Conservation (phyloP, 495 filamentous ascomycete species). For the Neurospora sp. region DNA sequence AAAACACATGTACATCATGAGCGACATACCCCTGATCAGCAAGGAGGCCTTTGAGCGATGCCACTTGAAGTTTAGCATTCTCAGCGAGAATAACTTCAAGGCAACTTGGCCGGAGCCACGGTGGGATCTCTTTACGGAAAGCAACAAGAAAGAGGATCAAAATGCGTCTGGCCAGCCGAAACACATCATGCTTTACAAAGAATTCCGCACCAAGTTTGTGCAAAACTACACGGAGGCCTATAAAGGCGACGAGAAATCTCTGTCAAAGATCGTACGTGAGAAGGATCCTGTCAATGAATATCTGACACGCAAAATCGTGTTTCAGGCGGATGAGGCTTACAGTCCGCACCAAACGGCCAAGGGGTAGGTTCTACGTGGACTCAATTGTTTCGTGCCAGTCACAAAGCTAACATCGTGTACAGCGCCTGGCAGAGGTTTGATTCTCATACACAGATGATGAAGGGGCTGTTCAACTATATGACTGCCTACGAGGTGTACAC, state of each 20-base stretch:
- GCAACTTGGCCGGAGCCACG: not conserved
- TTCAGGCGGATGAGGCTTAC: slow-evolving; percentile 38
- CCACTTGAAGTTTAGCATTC: slow-evolving; percentile 42
- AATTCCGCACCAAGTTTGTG: slow-evolving; percentile 12
- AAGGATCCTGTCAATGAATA: slow-evolving; percentile 22
- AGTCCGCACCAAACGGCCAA: slow-evolving; percentile 24
- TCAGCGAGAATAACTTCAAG: slow-evolving; percentile 16
- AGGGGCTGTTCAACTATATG: slow-evolving; percentile 48
- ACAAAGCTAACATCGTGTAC: not conserved
- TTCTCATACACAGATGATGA: slow-evolving; percentile 48
- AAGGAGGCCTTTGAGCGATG: slow-evolving; percentile 24
- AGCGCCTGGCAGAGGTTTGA: slow-evolving; percentile 49
- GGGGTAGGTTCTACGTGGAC: slow-evolving; percentile 19
- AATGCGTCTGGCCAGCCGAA: slow-evolving; percentile 24
- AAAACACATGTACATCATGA: slow-evolving; percentile 43
- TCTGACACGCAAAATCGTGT: slow-evolving; percentile 40
- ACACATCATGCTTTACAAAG: slow-evolving; percentile 18
- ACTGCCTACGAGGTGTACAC: slow-evolving; percentile 41
- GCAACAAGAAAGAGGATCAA: slow-evolving; percentile 4
- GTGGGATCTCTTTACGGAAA: slow-evolving; percentile 8
- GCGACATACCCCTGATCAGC: slow-evolving; percentile 25
- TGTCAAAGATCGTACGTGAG: no score
- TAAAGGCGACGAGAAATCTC: no score
- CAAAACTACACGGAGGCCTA: no score
- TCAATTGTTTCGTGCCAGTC: not conserved